These are phyloP conservation scores for Podospora pseudocomata DNA, from an alignment of 495 filamentous ascomycete species.

Conservation along the genomic window DNA sequence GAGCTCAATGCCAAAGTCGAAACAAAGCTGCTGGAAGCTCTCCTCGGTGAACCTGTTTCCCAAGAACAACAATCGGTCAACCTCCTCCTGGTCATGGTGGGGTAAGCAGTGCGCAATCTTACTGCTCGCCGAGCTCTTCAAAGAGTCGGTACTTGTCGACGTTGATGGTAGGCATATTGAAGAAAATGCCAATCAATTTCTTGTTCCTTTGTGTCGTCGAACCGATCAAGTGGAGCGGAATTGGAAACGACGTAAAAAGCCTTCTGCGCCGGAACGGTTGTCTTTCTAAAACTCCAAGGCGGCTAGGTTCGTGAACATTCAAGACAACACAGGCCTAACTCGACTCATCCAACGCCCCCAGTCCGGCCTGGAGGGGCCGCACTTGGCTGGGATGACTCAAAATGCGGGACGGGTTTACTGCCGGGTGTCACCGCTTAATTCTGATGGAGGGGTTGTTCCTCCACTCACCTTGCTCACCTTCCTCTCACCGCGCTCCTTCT, in stretches of 20 bases:
- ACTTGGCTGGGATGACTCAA: constrained; percentile 31
- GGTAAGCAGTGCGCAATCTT: constrained; percentile 33
- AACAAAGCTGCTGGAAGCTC: constrained; percentile 95
- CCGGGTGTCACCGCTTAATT: constrained; percentile 19
- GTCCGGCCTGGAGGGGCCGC: constrained; percentile 7
- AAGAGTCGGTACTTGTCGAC: constrained; percentile 94
- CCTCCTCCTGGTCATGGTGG: constrained; percentile 22
- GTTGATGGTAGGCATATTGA: constrained; percentile 80
- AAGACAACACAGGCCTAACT: constrained; percentile 16
- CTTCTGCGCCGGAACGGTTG: constrained; percentile 2
- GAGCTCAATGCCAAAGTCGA: constrained; percentile 97
- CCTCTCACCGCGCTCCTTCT: no score
- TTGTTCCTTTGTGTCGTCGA: background rate
- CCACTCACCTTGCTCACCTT: background rate
- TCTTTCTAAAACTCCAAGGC: constrained; percentile 8
- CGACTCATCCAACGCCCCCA: constrained; percentile 10
- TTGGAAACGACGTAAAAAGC: constrained; percentile 18
- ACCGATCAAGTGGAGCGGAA: background rate
- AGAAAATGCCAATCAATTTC: background rate
- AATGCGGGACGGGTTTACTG: constrained; percentile 30
- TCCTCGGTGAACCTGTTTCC: constrained; percentile 73
- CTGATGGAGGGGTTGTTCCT: background rate
- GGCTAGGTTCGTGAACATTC: constrained; percentile 18
- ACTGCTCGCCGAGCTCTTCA: constrained; percentile 86
- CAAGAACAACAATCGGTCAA: constrained; percentile 9